Percentiles rank a stretch among this genome's conserved stretches.
Evolutionary conservation across 192 early-diverging fungal genomes (phyloP).

Genomic region (Umbelopsis vinacea): DNA sequence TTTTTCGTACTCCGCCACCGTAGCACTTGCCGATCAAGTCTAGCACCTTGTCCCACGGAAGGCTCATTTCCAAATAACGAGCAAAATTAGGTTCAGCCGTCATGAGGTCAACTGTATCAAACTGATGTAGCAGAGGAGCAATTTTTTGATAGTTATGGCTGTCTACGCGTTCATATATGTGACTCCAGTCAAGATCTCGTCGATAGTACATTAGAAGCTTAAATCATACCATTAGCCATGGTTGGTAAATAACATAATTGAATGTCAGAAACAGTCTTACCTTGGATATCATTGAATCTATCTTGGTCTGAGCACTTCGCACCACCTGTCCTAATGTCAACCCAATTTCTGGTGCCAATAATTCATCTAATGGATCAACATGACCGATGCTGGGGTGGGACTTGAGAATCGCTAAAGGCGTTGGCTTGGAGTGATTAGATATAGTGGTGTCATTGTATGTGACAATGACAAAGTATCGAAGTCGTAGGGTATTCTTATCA

Average conservation of each 20-base stretch:
- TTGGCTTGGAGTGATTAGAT: not conserved
- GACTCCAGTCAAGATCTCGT: constrained; percentile 27
- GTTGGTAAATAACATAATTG: not conserved
- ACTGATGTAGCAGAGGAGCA: constrained; percentile 18
- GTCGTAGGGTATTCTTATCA: not conserved
- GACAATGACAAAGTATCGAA: constrained; percentile 3
- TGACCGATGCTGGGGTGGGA: not conserved
- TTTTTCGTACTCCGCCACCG: constrained; percentile 10
- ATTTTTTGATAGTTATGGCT: constrained; percentile 9
- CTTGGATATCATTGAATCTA: constrained; percentile 6
- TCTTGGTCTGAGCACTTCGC: not conserved
- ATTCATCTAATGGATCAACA: not conserved
- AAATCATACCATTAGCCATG: not conserved
- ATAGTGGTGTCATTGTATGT: constrained; percentile 6
- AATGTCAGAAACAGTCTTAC: not conserved
- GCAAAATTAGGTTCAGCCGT: constrained; percentile 25
- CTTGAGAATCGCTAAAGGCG: not conserved
- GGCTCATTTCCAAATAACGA: constrained; percentile 6
- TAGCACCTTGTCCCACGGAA: constrained; percentile 28
- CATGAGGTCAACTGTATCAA: constrained; percentile 28
- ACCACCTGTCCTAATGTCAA: constrained; percentile 10
- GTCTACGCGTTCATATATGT: constrained; percentile 25
- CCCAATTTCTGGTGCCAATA: not conserved
- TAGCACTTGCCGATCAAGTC: constrained; percentile 17
- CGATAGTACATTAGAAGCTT: constrained; percentile 27